These are phyloP conservation scores for Tritrichomonas foetus DNA, from an alignment of 208 protist species.

Conservation along the genomic window DNA sequence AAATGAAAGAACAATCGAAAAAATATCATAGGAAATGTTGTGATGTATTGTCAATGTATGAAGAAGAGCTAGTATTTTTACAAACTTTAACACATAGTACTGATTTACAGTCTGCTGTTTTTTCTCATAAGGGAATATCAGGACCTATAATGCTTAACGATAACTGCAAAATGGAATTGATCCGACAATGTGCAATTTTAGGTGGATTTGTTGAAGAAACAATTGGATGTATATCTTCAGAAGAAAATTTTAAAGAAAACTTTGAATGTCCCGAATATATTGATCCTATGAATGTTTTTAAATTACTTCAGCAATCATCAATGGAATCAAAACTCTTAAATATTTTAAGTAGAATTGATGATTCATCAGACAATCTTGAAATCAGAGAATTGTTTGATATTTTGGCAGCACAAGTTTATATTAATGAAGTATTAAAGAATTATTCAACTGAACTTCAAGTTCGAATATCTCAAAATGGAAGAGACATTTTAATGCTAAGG, in stretches of 20 bases:
- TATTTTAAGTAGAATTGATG: not conserved
- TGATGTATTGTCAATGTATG: not conserved
- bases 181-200: not conserved
- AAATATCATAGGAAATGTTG: not conserved
- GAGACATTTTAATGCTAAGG: not conserved
- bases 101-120: not conserved
- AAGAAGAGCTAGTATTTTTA: not conserved
- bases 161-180: not conserved
- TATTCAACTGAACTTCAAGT: not conserved
- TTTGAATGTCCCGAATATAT: not conserved
- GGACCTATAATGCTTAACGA: not conserved
- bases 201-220: not conserved
- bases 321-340: not conserved
- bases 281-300: not conserved
- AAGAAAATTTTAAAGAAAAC: not conserved
- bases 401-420: conserved; percentile 17
- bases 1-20: not conserved
- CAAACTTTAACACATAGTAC: not conserved
- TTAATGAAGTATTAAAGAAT: conserved; percentile 2
- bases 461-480: not conserved
- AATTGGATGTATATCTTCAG: not conserved
- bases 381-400: not conserved
- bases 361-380: not conserved
- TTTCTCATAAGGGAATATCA: not conserved
- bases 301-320: not conserved